Base-by-base conservation (phyloP, 768 basidiomycete species). In the Suillus subluteus region DNA sequence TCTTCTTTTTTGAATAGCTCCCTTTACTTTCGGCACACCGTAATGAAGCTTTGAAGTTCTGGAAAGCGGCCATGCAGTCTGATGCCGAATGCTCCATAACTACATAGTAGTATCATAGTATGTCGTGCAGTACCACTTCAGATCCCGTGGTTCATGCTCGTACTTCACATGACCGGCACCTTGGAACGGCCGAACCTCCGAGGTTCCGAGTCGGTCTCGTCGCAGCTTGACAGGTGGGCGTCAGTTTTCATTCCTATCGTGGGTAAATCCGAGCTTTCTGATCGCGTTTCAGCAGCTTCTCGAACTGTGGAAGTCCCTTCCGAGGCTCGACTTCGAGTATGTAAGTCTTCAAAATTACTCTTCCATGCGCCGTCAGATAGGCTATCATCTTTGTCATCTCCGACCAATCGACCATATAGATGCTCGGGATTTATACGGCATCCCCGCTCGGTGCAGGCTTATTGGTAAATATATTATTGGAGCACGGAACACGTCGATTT, bases 261-360 rank as follows among this genome's bases (percentile, higher is more conserved):
- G 55, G 32, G 55, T 32, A 56, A 35, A n/a, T 35, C 8, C 9
- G 58, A 59, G 26, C 38, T 41, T 59, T 41, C 58, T 58, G 38
- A 40, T 65, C 64, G 26, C 23, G 41, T 63, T 37, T 44, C 23
- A 43, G 64, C 38, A 41, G 18, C 35, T 59, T 59, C 58, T 41
- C 58, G 58, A 59, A 59, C 4, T 30, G 2, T 18, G 16, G 52
- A 54, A 54, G 4, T 26, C 15, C 26, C 54, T 46, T 6, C 21
- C 55, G 32, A 21, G 54, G 1, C 32, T 21, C 32, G 55, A 35
- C 6, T 37, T 13, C 32, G 21, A 35, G 32, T 21, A 32, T 55
- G 54, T 21, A 55, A 32, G 55, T 56, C 11, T 55, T 6, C 18
- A 32, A 4, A 55, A 21, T 21, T 12, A 3, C 52, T 30, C 52